These are phyloP conservation scores for Phoma sp. DNA, from an alignment of 2,329 filamentous ascomycete genomes.

Conservation along the genomic window DNA sequence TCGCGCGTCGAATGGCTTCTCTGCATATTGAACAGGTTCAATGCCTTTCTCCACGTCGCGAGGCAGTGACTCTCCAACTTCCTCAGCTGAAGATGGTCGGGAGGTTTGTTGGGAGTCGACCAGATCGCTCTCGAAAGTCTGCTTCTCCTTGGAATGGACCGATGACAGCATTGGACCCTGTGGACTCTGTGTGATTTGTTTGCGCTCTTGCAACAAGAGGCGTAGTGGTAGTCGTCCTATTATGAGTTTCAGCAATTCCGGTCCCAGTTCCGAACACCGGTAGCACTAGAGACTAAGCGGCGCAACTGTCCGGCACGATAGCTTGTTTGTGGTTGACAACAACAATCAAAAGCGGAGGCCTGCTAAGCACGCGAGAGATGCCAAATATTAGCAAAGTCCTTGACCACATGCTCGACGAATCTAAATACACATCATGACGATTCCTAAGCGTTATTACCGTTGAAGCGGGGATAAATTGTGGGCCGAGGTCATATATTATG, in stretches of 20 bases:
- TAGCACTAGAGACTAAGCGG: background rate
- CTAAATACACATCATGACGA: conserved; percentile 21
- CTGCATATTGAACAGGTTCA: conserved; percentile 13
- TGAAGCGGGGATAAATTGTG: conserved; percentile 29
- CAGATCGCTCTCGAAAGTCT: conserved; percentile 16
- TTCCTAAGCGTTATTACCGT: conserved; percentile 34
- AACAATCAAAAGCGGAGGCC: background rate
- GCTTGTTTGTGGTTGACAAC: background rate
- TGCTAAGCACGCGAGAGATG: background rate
- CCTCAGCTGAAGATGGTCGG: conserved; percentile 19
- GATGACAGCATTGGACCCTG: conserved; percentile 20
- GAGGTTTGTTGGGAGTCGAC: conserved; percentile 25
- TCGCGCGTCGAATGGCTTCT: conserved; percentile 26
- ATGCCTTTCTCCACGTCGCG: conserved; percentile 8
- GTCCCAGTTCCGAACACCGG: conserved; percentile 4
- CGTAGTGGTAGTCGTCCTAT: background rate
- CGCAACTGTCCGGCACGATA: background rate
- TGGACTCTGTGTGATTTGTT: background rate
- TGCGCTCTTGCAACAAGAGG: background rate
- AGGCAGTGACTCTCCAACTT: background rate
- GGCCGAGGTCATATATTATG: conserved; percentile 36
- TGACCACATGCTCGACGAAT: background rate
- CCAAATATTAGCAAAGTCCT: background rate
- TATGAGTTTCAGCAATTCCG: background rate
- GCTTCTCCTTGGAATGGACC: conserved; percentile 24